Base-by-base conservation (phyloP, 2,329 filamentous ascomycete species). In the Paraphaeosphaeria sporulosa region DNA sequence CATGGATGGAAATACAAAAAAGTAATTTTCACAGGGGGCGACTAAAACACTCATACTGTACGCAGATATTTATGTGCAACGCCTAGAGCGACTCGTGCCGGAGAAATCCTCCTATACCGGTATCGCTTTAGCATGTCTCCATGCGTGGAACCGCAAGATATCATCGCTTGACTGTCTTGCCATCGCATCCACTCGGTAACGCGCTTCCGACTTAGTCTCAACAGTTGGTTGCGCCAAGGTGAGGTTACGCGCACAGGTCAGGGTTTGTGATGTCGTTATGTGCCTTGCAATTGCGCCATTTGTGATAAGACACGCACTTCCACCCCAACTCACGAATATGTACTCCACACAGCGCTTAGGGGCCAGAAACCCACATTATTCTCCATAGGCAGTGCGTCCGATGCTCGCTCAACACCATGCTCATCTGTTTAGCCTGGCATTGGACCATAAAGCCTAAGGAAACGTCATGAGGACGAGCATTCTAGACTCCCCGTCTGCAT, bases 211-310 rank as follows among this genome's bases (percentile, higher is more conserved):
- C 4, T 25, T 47, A 47, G 23, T 27, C 17, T 27, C 2, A 27
- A n/a, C 9, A 13, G 25, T 13, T 12, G 23, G 10, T 27, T 21
- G 7, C 23, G 44, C 44, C 44, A 47, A 47, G 44, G 21, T 30
- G 15, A 17, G 4, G 23, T 47, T 47, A 27, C 25, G 44, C 44
- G 44, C 17, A 23, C 40, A 54, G 38, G 57, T 60, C 50, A 55
- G 60, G 58, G 59, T 59, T 62, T 52, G 34, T 44, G 55, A 67
- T 67, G 65, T 62, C 60, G 65, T 57, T 56, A 65, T 54, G 58
- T 57, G 43, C 57, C 52, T 21, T n/a, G 59, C 38, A 47, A 65
- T 67, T 64, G 63, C 65, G 65, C 61, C 59, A 64, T 67, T 43
- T 36, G 34, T 23, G 19, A 21, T 30, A 58, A 43, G 34, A 21